Evolutionary conservation across 2,329 filamentous ascomycete genomes (phyloP).

Genomic region (Aspergillus nomiae): DNA sequence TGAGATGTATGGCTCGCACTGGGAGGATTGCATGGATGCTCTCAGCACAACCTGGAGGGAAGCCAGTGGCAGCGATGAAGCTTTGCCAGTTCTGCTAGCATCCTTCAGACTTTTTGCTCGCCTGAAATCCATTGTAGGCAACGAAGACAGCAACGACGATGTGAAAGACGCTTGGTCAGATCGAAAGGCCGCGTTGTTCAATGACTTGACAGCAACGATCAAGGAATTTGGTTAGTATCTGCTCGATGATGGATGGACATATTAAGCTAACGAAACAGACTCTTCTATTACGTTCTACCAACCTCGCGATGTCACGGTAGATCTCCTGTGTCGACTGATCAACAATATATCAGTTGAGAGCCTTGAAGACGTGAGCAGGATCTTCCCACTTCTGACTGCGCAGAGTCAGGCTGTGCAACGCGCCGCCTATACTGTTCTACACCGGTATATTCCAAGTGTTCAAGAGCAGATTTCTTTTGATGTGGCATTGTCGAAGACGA

Average conservation of each 20-base stretch:
- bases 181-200: slow-evolving; percentile 61
- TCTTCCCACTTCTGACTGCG: slow-evolving; percentile 76
- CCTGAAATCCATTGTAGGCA: slow-evolving; percentile 59
- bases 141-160: slow-evolving; percentile 78
- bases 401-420: slow-evolving; percentile 75
- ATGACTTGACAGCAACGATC: slow-evolving; percentile 48
- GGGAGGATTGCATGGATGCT: slow-evolving; percentile 67
- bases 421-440: slow-evolving; percentile 77
- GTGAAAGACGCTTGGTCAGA: slow-evolving; percentile 72
- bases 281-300: slow-evolving; percentile 59
- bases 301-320: slow-evolving; percentile 74
- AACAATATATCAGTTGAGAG: slow-evolving; percentile 63
- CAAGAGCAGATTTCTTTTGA: slow-evolving; percentile 86
- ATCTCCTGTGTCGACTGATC: slow-evolving; percentile 70
- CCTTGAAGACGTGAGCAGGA: slow-evolving; percentile 64
- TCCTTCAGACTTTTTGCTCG: slow-evolving; percentile 70
- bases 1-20: slow-evolving; percentile 86
- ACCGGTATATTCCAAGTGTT: slow-evolving; percentile 72
- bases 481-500: slow-evolving; percentile 54
- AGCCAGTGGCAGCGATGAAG: slow-evolving; percentile 49
- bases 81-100: slow-evolving; percentile 67
- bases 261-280: slow-evolving; percentile 31
- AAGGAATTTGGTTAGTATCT: slow-evolving; percentile 41
- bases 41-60: slow-evolving; percentile 61
- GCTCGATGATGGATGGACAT: neutral